Conservation (phyloP, 1,284 basidiomycete genomes). For the Malassezia slooffiae region DNA sequence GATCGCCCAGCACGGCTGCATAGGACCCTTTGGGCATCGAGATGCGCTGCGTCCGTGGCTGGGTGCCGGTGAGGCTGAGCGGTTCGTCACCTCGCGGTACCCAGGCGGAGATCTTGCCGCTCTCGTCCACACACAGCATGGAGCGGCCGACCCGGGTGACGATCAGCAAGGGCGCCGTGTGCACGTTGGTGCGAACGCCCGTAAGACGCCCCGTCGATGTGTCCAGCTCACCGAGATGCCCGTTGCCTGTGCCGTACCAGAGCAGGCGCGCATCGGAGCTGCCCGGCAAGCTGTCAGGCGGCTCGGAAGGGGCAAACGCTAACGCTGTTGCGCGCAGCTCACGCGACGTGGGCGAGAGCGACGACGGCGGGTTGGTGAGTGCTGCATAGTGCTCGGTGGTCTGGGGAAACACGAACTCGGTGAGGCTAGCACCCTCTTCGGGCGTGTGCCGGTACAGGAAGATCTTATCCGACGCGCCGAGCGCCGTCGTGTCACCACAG, state of each 20-base stretch:
- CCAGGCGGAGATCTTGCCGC: constrained; percentile 42
- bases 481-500: too few relatives aligned
- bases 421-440: neutral
- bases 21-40: constrained; percentile 30
- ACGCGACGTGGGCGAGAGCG: constrained; percentile 5
- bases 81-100: constrained; percentile 18
- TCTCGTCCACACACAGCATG: constrained; percentile 39
- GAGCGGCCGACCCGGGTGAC: constrained; percentile 27
- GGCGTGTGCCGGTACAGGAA: constrained; percentile 1
- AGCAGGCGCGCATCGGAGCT: constrained; percentile 24
- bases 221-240: constrained; percentile 39
- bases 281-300: neutral
- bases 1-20: constrained; percentile 27
- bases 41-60: constrained; percentile 38
- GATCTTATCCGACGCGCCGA: too few relatives aligned
- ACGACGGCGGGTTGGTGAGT: constrained; percentile 3
- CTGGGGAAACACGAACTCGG: constrained; percentile 6
- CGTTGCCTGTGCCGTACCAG: constrained; percentile 39
- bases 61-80: constrained; percentile 19
- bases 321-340: constrained; percentile 7
- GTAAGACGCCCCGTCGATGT: constrained; percentile 21
- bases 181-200: constrained; percentile 21
- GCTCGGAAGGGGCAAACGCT: constrained; percentile 7
- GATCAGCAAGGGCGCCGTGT: constrained; percentile 28
- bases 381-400: constrained; percentile 5